These are phyloP conservation scores for Pistacia integerrima DNA, from an alignment of 345 rosid species.

Conservation along the genomic window DNA sequence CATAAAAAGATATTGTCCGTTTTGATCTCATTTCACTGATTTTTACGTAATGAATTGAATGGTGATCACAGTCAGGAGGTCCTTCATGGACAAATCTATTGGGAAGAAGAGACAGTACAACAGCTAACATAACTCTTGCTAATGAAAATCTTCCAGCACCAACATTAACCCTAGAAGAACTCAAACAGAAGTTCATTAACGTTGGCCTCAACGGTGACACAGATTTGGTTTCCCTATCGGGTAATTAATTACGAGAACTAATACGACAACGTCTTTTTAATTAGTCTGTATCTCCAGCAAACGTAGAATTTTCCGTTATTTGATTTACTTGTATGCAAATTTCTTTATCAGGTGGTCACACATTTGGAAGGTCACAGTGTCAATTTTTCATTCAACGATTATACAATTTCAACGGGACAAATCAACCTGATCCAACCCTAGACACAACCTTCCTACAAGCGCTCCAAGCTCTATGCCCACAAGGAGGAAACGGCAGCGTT, in stretches of 20 bases:
- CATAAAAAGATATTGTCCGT: too few species aligned
- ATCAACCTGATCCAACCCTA: conserved; percentile 51
- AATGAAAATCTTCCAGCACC: conserved; percentile 21
- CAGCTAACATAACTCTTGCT: conserved; percentile 29
- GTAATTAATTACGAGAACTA: conserved; percentile 4
- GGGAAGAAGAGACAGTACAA: conserved; percentile 41
- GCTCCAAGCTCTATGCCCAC: conserved; percentile 54
- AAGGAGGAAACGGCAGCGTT: conserved; percentile 38
- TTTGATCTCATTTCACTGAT: too few species aligned
- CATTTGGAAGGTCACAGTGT: conserved; percentile 63
- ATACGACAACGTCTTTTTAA: too few species aligned
- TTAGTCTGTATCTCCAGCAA: too few species aligned
- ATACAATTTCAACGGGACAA: conserved; percentile 46
- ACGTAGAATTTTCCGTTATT: too few species aligned
- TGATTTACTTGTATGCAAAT: not conserved
- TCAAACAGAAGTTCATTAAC: conserved; percentile 14
- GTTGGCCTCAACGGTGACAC: conserved; percentile 28
- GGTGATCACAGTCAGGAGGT: conserved; percentile 33
- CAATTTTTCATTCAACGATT: conserved; percentile 34
- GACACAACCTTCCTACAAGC: conserved; percentile 40
- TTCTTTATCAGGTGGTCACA: conserved; percentile 54
- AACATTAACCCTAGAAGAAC: not conserved
- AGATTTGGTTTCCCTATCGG: conserved; percentile 31
- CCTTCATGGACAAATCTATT: conserved; percentile 30
- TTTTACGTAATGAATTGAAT: not conserved